Conservation (phyloP, 1,139 yeast genomes). For the Williopsis jadinii region DNA sequence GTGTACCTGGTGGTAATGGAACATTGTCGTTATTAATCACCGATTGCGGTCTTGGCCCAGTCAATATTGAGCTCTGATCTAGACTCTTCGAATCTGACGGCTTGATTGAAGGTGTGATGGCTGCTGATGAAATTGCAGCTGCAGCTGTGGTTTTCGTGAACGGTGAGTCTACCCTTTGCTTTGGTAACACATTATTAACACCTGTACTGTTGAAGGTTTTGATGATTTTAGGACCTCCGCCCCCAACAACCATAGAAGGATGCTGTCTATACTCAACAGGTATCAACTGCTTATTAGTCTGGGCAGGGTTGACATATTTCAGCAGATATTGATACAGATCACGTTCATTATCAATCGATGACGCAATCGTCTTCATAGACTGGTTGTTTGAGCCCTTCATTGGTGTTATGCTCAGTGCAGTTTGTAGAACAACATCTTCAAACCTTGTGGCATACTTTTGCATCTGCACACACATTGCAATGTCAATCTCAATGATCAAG, state of each 20-base stretch:
- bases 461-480: constrained; percentile 80
- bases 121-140: not conserved
- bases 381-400: constrained; percentile 40
- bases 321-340: constrained; percentile 69
- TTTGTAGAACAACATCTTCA: constrained; percentile 75
- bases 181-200: constrained; percentile 23
- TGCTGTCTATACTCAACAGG: constrained; percentile 79
- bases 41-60: constrained; percentile 38
- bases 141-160: not conserved
- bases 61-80: constrained; percentile 17
- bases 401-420: constrained; percentile 80
- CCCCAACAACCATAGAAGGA: constrained; percentile 43
- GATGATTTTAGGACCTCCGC: constrained; percentile 3
- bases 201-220: not conserved
- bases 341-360: constrained; percentile 72
- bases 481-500: constrained; percentile 77
- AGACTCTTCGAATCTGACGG: constrained; percentile 1
- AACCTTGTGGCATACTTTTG: constrained; percentile 85
- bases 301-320: constrained; percentile 35
- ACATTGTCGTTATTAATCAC: constrained; percentile 22
- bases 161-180: constrained; percentile 4
- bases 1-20: constrained; percentile 31
- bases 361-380: constrained; percentile 71
- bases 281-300: constrained; percentile 33
- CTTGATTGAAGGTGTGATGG: not conserved